Evolutionary conservation across 2,329 filamentous ascomycete genomes (phyloP).

Genomic region (Podosphaera leucotricha): DNA sequence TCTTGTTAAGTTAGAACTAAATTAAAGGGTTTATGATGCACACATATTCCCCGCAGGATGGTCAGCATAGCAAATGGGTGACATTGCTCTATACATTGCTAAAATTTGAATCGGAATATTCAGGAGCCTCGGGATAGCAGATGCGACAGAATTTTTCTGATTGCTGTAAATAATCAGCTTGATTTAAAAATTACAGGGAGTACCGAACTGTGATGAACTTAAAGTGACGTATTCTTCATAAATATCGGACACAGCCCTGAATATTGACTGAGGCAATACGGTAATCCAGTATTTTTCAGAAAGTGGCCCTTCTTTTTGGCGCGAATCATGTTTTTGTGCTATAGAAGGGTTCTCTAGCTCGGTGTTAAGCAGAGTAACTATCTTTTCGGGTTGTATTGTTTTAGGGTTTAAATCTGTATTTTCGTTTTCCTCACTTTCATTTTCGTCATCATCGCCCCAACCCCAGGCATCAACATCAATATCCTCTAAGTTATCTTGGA

Average conservation of each 20-base stretch:
- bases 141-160: slow-evolving; percentile 27
- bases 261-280: slow-evolving; percentile 58
- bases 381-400: neutral
- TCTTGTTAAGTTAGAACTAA: neutral
- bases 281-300: slow-evolving; percentile 77
- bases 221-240: slow-evolving; percentile 37
- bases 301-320: slow-evolving; percentile 39
- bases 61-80: slow-evolving; percentile 47
- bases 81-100: slow-evolving; percentile 59
- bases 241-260: slow-evolving; percentile 37
- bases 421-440: slow-evolving; percentile 1
- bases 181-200: neutral
- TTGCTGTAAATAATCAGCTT: neutral
- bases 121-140: slow-evolving; percentile 47
- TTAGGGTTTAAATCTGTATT: neutral
- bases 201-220: slow-evolving; percentile 18
- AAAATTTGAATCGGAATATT: slow-evolving; percentile 47
- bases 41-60: slow-evolving; percentile 41
- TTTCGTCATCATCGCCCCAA: slow-evolving; percentile 48
- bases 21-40: slow-evolving; percentile 10
- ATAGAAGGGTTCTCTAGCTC: slow-evolving; percentile 8
- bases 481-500: slow-evolving; percentile 11
- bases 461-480: slow-evolving; percentile 39
- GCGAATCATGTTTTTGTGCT: neutral
- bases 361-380: slow-evolving; percentile 5